Evolutionary conservation across 1,139 yeast species (phyloP).

Genomic region (Spathaspora sp.): DNA sequence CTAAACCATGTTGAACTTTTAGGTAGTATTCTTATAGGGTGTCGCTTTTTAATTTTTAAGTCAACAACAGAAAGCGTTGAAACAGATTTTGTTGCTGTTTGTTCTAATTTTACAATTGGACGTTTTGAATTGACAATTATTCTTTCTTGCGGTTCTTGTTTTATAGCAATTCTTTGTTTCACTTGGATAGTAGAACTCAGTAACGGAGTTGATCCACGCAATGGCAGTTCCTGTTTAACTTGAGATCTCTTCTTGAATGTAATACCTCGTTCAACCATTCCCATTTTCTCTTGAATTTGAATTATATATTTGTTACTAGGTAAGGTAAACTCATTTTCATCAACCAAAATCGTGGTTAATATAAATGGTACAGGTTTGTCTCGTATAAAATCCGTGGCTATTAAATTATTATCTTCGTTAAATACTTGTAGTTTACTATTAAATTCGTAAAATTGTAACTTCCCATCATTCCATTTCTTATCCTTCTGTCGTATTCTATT

Average conservation of each 20-base stretch:
- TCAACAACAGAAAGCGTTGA: neutral
- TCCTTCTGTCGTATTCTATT: slow-evolving; percentile 46
- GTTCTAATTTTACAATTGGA: neutral
- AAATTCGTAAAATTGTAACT: slow-evolving; percentile 44
- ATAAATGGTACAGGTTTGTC: slow-evolving; percentile 13
- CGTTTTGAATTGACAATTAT: neutral
- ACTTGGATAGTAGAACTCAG: neutral
- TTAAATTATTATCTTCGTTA: slow-evolving; percentile 32
- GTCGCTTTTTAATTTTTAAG: neutral
- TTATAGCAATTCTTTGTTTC: neutral
- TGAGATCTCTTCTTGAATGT: slow-evolving; percentile 8
- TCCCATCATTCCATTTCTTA: slow-evolving; percentile 59
- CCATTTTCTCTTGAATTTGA: slow-evolving; percentile 17
- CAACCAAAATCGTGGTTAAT: slow-evolving; percentile 11
- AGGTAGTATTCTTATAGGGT: slow-evolving; percentile 8
- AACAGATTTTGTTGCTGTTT: neutral
- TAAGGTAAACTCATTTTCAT: slow-evolving; percentile 17
- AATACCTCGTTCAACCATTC: slow-evolving; percentile 17
- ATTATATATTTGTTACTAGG: slow-evolving; percentile 17
- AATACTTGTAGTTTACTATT: slow-evolving; percentile 48
- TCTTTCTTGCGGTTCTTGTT: neutral
- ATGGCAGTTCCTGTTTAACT: neutral
- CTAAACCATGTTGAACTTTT: slow-evolving; percentile 9
- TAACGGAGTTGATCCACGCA: neutral
- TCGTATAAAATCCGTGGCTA: slow-evolving; percentile 26